Percentiles rank a stretch among this genome's conserved stretches.
Conservation (phyloP, 164 flowering plant genomes). For the Echeveria elegans region DNA sequence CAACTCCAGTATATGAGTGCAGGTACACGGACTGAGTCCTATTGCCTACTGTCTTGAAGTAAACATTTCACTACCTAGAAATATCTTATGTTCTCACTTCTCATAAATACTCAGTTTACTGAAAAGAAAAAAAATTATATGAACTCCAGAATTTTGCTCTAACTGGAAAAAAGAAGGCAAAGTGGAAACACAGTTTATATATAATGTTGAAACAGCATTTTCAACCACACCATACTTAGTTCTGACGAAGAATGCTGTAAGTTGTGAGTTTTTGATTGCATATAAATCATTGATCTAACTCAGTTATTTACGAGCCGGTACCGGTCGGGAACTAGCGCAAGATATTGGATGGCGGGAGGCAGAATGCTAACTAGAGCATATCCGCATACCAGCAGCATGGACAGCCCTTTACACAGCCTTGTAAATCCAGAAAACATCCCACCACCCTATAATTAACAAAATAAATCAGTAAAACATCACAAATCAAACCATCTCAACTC, state of each 20-base stretch:
- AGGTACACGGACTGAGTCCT: not conserved
- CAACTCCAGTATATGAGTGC: not conserved
- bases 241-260: not conserved
- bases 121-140: too few relatives aligned
- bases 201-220: not conserved
- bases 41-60: not conserved
- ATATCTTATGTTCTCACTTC: not conserved
- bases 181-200: not conserved
- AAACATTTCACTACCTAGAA: not conserved
- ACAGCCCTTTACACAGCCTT: conserved; percentile 6
- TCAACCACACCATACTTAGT: not conserved
- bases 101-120: too few relatives aligned
- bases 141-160: too few relatives aligned
- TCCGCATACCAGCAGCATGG: not conserved
- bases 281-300: not conserved
- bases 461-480: not conserved
- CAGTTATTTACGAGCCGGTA: not conserved
- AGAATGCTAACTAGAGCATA: not conserved
- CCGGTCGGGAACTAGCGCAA: conserved; percentile 8
- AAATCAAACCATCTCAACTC: not conserved
- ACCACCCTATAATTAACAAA: not conserved
- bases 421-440: conserved; percentile 7
- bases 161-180: not conserved
- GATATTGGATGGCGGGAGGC: not conserved
- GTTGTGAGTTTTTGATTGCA: too few relatives aligned